Conservation (phyloP, 495 filamentous ascomycete genomes). For the Talaromyces stipitatus region DNA sequence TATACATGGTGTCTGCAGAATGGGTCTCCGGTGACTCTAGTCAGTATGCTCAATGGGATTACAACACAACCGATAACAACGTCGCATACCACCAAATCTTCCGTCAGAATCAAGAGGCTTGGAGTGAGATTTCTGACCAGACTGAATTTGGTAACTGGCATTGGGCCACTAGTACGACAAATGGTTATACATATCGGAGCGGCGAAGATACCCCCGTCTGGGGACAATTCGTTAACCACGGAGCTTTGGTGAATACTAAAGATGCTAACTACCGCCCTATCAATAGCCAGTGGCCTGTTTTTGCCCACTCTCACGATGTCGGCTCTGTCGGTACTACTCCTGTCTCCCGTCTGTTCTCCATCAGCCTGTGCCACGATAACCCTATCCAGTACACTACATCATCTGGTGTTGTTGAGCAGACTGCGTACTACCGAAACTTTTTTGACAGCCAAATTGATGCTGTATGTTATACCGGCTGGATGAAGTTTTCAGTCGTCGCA, state of each 20-base stretch:
- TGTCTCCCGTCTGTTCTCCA: conserved; percentile 38
- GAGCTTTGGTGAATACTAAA: conserved; percentile 33
- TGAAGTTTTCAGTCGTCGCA: too few relatives aligned
- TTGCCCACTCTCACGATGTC: conserved; percentile 45
- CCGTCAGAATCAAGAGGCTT: conserved; percentile 42
- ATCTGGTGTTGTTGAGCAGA: conserved; percentile 22
- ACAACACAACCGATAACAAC: conserved; percentile 27
- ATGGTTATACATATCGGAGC: conserved; percentile 37
- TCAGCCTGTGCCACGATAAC: conserved; percentile 44
- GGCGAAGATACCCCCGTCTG: conserved; percentile 42
- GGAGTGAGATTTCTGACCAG: conserved; percentile 46
- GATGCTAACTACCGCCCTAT: conserved; percentile 49
- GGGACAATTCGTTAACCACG: conserved; percentile 32
- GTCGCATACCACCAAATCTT: conserved; percentile 49
- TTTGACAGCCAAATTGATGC: conserved; percentile 39
- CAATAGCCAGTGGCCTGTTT: conserved; percentile 43
- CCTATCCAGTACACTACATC: conserved; percentile 46
- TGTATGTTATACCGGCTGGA: conserved; percentile 19
- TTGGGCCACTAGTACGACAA: conserved; percentile 39
- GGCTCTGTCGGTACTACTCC: conserved; percentile 31
- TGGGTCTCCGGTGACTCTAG: conserved; percentile 47
- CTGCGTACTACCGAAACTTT: conserved; percentile 49
- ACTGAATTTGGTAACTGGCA: conserved; percentile 55
- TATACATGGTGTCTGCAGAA: conserved; percentile 27
- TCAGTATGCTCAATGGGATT: conserved; percentile 45